Percentiles rank a stretch among this genome's conserved stretches.
Conservation (phyloP, 2,329 filamentous ascomycete genomes). For the Pseudogymnoascus sp. region DNA sequence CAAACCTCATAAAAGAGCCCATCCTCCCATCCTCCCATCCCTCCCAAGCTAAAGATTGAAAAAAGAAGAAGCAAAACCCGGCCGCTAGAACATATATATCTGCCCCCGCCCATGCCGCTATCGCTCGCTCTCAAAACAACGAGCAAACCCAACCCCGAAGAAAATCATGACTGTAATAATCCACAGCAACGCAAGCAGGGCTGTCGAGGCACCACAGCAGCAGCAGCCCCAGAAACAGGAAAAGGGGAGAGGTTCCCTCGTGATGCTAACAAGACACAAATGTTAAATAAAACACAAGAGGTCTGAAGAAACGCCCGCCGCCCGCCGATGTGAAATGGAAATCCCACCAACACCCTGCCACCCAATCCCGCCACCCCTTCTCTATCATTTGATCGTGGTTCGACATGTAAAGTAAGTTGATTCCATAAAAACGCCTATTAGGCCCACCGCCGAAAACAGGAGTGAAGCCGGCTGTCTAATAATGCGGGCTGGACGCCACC, state of each 20-base stretch:
- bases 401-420: neutral
- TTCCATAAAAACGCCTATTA: neutral
- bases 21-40: neutral
- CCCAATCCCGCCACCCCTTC: neutral
- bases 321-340: neutral
- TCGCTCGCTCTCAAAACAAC: neutral
- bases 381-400: slow-evolving; percentile 1
- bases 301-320: neutral
- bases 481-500: neutral
- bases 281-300: neutral
- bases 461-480: neutral
- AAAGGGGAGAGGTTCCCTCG: neutral
- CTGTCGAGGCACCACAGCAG: neutral
- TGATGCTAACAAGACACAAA: slow-evolving; percentile 1
- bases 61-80: neutral
- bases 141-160: neutral
- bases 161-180: slow-evolving; percentile 1
- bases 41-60: neutral
- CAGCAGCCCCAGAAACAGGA: neutral
- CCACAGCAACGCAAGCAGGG: slow-evolving; percentile 1
- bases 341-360: neutral
- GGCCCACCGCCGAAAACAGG: neutral
- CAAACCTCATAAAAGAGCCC: neutral
- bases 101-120: neutral
- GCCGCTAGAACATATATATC: slow-evolving; percentile 3